Base-by-base conservation (phyloP, 192 early-diverging fungal genomes). In the Linnemannia zychae region DNA sequence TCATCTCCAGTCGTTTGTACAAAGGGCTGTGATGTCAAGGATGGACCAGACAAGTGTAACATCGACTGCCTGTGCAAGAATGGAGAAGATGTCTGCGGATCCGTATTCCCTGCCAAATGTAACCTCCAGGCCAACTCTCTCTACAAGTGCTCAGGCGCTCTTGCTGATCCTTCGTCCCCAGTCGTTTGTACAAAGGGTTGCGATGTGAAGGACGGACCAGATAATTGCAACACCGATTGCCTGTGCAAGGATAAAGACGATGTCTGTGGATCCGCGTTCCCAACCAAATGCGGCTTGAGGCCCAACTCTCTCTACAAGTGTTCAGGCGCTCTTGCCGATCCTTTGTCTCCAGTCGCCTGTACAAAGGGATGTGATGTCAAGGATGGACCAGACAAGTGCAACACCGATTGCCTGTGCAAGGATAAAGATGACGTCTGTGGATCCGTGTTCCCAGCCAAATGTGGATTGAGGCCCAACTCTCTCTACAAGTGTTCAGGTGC, bases 391-490 rank as follows among this genome's bases (percentile, higher is more conserved):
- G 67, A 68, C 36, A 68, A 38, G 67, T 68, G 67, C 36, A 68
- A 68, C 36, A 37, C 67, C 36, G 67, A 68, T 36, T 68, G 67
- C 67, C 67, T 38, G 67, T 68, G 67, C 36, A 68, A 68, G 67
- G 36, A 68, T 37, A 7, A 9, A 37, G 67, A 68, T 7, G 67
- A 68, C 24, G 68, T 70, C 68, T 70, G 68, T 18, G 68, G 68
- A 46, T 46, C 37, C 37, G 68, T 44, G 22, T 70, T 46, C 68
- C 40, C 37, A 7, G n/a, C 40, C 68, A 70, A 70, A 46, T 70
- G 68, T n/a, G 24, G 24, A 15, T n/a, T 70, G 13, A 12, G 20
- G 24, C 68, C 68, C 18, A n/a, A 70, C 40, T 46, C 68, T 70
- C 68, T 70, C 68, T 70, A 70, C 44, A 46, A 17, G 40, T 70